phyloP scores from a whole-genome alignment of 345 rosid genomes.

The Hibiscus mutabilis region DNA sequence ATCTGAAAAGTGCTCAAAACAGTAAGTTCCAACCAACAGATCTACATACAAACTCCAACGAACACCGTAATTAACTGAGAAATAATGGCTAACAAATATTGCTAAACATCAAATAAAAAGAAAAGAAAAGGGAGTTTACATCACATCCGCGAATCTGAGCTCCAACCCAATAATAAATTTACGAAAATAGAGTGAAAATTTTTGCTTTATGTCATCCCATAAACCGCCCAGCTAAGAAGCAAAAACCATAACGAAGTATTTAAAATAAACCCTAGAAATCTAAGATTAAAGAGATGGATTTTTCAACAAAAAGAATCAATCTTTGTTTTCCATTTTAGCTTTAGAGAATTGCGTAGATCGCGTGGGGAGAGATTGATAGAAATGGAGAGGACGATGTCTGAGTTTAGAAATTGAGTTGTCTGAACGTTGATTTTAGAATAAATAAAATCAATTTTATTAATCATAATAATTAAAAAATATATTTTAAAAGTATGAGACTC shows the following conservation, averaged over 20 bases:
- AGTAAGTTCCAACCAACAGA: slow-evolving; percentile 18
- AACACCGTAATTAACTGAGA: not conserved
- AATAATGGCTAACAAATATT: not conserved
- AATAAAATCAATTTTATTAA: too few species aligned
- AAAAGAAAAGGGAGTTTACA: slow-evolving; percentile 11
- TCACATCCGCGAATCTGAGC: slow-evolving; percentile 15
- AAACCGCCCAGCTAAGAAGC: not conserved
- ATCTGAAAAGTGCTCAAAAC: slow-evolving; percentile 17
- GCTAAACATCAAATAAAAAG: not conserved
- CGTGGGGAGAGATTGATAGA: too few species aligned
- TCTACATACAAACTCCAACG: slow-evolving; percentile 20
- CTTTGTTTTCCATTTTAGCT: not conserved
- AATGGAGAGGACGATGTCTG: not conserved
- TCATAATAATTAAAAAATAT: too few species aligned
- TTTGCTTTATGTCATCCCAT: not conserved
- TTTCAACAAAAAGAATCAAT: not conserved
- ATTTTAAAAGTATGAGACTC: too few species aligned
- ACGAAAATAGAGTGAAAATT: not conserved
- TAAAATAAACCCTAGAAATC: slow-evolving; percentile 19
- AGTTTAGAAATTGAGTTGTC: not conserved
- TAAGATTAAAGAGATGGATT: not conserved
- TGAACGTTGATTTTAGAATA: too few species aligned
- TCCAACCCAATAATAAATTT: slow-evolving; percentile 1
- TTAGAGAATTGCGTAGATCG: not conserved
- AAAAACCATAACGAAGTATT: not conserved